Percentiles rank a stretch among this genome's conserved stretches.
Conservation (phyloP, 2,329 filamentous ascomycete genomes). For the Monosporascus sp. region DNA sequence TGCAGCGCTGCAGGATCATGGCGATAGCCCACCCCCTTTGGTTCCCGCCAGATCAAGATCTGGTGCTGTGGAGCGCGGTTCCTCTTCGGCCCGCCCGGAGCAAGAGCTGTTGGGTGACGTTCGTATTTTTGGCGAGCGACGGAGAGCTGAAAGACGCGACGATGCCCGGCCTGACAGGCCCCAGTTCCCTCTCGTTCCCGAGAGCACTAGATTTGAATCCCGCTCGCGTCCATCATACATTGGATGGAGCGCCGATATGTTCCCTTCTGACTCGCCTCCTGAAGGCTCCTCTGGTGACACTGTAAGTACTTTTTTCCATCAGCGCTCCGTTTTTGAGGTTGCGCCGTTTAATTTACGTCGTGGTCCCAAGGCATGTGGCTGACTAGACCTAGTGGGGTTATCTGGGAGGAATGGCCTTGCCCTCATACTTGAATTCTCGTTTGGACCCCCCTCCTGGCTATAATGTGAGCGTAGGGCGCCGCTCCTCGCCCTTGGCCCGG, state of each 20-base stretch:
- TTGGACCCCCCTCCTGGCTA: background rate
- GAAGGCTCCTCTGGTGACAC: background rate
- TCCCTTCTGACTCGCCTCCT: background rate
- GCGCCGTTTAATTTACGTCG: no score
- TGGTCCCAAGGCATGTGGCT: background rate
- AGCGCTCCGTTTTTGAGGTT: no score
- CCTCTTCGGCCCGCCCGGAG: background rate
- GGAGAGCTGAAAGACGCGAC: background rate
- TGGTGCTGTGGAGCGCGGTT: background rate
- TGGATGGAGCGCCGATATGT: background rate
- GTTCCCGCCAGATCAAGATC: background rate
- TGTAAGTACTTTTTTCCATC: no score
- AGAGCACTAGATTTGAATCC: background rate
- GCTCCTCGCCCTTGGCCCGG: background rate
- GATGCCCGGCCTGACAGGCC: background rate
- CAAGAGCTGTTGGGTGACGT: background rate
- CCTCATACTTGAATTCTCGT: background rate
- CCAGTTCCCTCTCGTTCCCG: background rate
- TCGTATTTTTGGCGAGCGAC: background rate
- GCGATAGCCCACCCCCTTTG: slow-evolving; percentile 1
- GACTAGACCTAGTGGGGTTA: background rate
- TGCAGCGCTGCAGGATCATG: slow-evolving; percentile 14
- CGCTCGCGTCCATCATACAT: background rate
- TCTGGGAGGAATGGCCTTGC: background rate
- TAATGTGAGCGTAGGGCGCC: background rate